Conservation (phyloP, 2,329 filamentous ascomycete genomes). For the Cercospora sesami region DNA sequence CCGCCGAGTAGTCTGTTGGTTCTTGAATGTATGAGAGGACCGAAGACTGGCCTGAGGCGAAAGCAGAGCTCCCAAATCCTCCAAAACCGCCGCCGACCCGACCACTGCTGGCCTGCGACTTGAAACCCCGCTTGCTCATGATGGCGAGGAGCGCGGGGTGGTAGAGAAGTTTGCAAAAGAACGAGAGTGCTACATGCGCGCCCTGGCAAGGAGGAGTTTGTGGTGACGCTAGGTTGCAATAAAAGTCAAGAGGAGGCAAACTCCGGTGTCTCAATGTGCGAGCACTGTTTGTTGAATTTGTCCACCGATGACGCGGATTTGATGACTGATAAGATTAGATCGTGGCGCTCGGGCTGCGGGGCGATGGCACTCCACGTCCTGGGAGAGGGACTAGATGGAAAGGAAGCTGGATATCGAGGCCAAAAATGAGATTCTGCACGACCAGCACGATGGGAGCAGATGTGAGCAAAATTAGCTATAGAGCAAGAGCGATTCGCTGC, state of each 20-base stretch:
- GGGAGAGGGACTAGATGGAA: neutral
- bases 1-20: conserved; percentile 73
- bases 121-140: conserved; percentile 59
- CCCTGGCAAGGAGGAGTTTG: neutral
- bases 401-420: neutral
- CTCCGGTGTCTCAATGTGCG: neutral
- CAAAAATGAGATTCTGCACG: neutral
- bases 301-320: conserved; percentile 2
- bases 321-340: conserved; percentile 1
- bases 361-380: neutral
- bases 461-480: neutral
- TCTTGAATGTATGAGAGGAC: conserved; percentile 83
- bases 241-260: neutral
- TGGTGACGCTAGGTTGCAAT: neutral
- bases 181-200: neutral
- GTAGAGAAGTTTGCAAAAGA: neutral
- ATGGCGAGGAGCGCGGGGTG: neutral
- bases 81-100: conserved; percentile 50
- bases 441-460: neutral
- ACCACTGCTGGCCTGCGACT: conserved; percentile 64
- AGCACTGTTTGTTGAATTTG: conserved; percentile 2
- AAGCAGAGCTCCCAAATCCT: conserved; percentile 42
- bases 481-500: neutral
- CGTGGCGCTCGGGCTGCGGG: neutral
- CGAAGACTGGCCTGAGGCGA: conserved; percentile 55